A percentile compares a stretch with the other conserved stretches of the same genome.
phyloP scores from a whole-genome alignment of 2,329 filamentous ascomycete species.

The Monosporascus cannonballus region DNA sequence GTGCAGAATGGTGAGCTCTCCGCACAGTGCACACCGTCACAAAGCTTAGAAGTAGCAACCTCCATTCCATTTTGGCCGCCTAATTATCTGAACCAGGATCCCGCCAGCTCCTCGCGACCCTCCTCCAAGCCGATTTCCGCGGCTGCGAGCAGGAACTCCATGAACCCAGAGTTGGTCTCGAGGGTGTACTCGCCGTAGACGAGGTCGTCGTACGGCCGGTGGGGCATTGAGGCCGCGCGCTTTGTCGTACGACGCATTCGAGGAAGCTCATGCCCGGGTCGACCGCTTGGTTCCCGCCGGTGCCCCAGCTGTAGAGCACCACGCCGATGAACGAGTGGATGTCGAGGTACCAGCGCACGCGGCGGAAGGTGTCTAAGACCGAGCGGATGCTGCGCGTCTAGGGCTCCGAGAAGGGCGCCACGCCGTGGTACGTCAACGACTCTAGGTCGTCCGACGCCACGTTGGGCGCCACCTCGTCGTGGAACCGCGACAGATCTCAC shows the following conservation, averaged over 20 bases:
- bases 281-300: constrained; percentile 11
- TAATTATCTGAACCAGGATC: no score
- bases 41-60: no score
- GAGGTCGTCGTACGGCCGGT: constrained; percentile 39
- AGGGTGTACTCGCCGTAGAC: constrained; percentile 41
- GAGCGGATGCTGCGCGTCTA: constrained; percentile 50
- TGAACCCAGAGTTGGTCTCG: constrained; percentile 40
- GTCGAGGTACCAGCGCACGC: constrained; percentile 51
- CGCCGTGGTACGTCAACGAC: constrained; percentile 45
- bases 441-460: constrained; percentile 22
- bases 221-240: constrained; percentile 23
- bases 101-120: no score
- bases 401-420: constrained; percentile 48
- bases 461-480: constrained; percentile 32
- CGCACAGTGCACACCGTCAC: no score
- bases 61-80: no score
- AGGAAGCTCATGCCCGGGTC: no score
- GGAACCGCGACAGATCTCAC: constrained; percentile 45
- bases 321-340: constrained; percentile 48
- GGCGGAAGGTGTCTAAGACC: constrained; percentile 41
- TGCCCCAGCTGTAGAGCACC: constrained; percentile 53
- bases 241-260: no score
- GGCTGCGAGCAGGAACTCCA: constrained; percentile 35
- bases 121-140: constrained; percentile 10
- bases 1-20: no score